phyloP scores from a whole-genome alignment of 2,329 filamentous ascomycete species.

The Arthrobotrys musiformis region DNA sequence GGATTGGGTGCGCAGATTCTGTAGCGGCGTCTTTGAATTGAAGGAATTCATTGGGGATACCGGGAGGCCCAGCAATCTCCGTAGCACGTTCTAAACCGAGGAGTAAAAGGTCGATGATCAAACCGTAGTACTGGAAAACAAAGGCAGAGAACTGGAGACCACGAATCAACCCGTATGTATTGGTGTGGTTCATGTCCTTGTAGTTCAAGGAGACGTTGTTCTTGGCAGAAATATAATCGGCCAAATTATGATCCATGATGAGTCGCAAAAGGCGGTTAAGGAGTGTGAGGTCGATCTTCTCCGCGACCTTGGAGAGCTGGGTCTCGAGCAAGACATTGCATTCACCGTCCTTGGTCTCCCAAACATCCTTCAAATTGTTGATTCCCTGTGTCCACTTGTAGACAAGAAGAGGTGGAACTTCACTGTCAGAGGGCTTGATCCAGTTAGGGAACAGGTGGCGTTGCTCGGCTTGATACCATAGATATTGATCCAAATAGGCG shows the following conservation, averaged over 20 bases:
- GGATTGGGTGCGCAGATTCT: conserved; percentile 91
- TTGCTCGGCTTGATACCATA: conserved; percentile 99
- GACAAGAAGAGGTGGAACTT: conserved; percentile 90
- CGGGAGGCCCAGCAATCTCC: conserved; percentile 93
- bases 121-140: conserved; percentile 97
- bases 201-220: conserved; percentile 99
- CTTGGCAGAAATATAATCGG: conserved; percentile 98
- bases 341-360: conserved; percentile 92
- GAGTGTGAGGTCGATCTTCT: conserved; percentile 97
- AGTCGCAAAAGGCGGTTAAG: conserved; percentile 90
- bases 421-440: conserved; percentile 99
- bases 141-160: conserved; percentile 98
- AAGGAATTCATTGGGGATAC: conserved; percentile 94
- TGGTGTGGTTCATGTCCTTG: conserved; percentile 99
- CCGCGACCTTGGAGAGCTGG: conserved; percentile 97
- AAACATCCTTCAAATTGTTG: conserved; percentile 95
- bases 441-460: conserved; percentile 95
- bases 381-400: conserved; percentile 99
- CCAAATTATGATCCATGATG: conserved; percentile 99
- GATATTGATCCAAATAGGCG: conserved; percentile 96
- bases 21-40: conserved; percentile 95
- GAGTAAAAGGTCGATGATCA: conserved; percentile 91
- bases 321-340: conserved; percentile 99
- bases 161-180: conserved; percentile 98
- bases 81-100: conserved; percentile 95